A percentile compares a stretch with the other conserved stretches of the same genome.
These are phyloP conservation scores for Ganoderma boninense DNA, from an alignment of 1,284 basidiomycete species.

Conservation along the genomic window DNA sequence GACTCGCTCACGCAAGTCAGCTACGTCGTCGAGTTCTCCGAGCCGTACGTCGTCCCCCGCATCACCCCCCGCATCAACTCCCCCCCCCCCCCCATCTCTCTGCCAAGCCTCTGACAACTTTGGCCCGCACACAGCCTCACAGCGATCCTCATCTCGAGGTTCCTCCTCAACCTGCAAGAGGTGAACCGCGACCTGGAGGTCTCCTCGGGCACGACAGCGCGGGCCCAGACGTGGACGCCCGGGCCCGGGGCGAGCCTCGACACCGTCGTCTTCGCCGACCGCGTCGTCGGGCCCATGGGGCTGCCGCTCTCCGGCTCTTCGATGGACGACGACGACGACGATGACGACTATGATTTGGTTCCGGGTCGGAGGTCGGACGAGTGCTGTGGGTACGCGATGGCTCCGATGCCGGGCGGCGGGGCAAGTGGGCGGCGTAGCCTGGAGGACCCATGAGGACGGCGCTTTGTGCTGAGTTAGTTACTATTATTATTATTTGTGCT, in stretches of 20 bases:
- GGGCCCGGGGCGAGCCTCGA: neutral
- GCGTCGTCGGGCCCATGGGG: constrained; percentile 1
- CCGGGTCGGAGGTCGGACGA: neutral
- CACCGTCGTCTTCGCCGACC: neutral
- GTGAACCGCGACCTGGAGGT: neutral
- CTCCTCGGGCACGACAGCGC: neutral
- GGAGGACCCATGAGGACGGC: too few species aligned
- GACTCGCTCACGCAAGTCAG: constrained; percentile 3
- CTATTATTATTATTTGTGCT: too few species aligned
- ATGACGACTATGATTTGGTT: neutral
- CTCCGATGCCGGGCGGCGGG: neutral
- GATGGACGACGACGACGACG: neutral
- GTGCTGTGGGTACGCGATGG: neutral
- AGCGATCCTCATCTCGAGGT: constrained; percentile 1
- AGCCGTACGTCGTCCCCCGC: neutral
- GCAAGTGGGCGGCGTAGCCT: neutral
- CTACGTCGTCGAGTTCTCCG: constrained; percentile 8
- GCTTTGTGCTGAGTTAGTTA: too few species aligned
- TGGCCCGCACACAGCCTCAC: neutral
- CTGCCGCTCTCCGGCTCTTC: neutral
- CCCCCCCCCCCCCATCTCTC: neutral
- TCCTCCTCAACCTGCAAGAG: constrained; percentile 1
- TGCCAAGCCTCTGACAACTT: neutral
- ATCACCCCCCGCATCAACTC: neutral
- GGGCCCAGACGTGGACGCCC: neutral